Evolutionary conservation across 2,329 filamentous ascomycete genomes (phyloP).

Genomic region (Fulvia fulva): DNA sequence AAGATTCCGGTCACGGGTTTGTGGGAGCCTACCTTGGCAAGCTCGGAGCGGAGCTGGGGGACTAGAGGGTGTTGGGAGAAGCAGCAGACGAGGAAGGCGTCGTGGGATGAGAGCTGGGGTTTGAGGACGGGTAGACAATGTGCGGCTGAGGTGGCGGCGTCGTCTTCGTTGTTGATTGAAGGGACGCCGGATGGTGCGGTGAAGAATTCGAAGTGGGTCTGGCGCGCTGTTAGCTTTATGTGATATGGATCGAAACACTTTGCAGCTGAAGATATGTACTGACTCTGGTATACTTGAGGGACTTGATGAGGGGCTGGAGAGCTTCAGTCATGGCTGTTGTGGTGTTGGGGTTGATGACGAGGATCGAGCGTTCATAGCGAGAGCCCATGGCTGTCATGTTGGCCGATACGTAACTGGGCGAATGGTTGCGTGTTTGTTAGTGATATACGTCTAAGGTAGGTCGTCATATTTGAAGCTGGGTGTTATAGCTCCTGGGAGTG

Average conservation of each 20-base stretch:
- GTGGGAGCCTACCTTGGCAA: slow-evolving; percentile 14
- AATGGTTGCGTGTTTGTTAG: not conserved
- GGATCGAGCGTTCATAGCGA: slow-evolving; percentile 43
- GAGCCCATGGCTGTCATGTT: slow-evolving; percentile 14
- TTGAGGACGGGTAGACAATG: slow-evolving; percentile 58
- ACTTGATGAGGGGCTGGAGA: slow-evolving; percentile 51
- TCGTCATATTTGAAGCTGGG: not conserved
- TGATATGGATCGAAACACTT: slow-evolving; percentile 1
- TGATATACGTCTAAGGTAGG: not conserved
- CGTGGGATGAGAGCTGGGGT: slow-evolving; percentile 49
- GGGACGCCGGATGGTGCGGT: slow-evolving; percentile 64
- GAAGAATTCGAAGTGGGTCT: slow-evolving; percentile 57
- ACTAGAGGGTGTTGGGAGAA: slow-evolving; percentile 83
- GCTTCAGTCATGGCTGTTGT: slow-evolving; percentile 67
- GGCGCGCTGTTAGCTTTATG: not conserved
- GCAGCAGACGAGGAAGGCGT: slow-evolving; percentile 83
- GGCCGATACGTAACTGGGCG: not conserved
- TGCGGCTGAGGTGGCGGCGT: slow-evolving; percentile 60
- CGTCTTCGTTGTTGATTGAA: slow-evolving; percentile 73
- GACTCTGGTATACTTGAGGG: slow-evolving; percentile 44
- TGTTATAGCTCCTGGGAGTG: not conserved
- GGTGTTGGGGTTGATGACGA: slow-evolving; percentile 78
- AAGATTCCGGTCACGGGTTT: slow-evolving; percentile 77
- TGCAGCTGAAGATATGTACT: slow-evolving; percentile 22
- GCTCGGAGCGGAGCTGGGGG: slow-evolving; percentile 31